Percentiles rank a stretch among this genome's conserved stretches.
Conservation (phyloP, 345 rosid species). For the Aegle marmelos region DNA sequence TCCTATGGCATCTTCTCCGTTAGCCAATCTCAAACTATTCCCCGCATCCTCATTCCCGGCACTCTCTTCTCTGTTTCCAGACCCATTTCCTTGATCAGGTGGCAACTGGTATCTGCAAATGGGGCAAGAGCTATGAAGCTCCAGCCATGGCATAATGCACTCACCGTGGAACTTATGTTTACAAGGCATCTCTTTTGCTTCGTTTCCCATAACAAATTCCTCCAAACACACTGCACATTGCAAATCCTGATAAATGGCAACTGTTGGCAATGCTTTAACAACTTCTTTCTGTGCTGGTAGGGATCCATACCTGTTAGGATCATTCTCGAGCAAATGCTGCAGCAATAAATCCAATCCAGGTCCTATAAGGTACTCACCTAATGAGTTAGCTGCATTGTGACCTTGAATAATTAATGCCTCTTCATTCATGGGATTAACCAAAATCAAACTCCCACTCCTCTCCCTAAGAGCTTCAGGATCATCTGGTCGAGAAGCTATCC, state of each 20-base stretch:
- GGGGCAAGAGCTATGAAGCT: conserved; percentile 61
- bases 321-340: conserved; percentile 40
- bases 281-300: conserved; percentile 38
- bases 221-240: conserved; percentile 56
- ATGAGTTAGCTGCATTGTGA: conserved; percentile 12
- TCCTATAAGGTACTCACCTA: conserved; percentile 39
- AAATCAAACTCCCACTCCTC: conserved; percentile 21
- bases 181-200: conserved; percentile 63
- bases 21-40: not conserved
- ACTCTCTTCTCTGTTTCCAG: conserved; percentile 1
- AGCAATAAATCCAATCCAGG: conserved; percentile 44
- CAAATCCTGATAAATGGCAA: conserved; percentile 20
- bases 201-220: conserved; percentile 51
- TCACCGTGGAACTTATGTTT: conserved; percentile 54
- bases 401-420: conserved; percentile 36
- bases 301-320: conserved; percentile 33
- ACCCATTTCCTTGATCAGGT: conserved; percentile 18
- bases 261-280: conserved; percentile 38
- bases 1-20: not conserved
- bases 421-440: conserved; percentile 37
- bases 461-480: conserved; percentile 19
- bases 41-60: conserved; percentile 3
- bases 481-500: conserved; percentile 7
- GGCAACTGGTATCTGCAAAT: conserved; percentile 49
- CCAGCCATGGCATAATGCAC: conserved; percentile 61